Percentiles rank a stretch among this genome's conserved stretches.
These are phyloP conservation scores for Leccinum rimulosum DNA, from an alignment of 768 basidiomycete genomes.

Conservation along the genomic window DNA sequence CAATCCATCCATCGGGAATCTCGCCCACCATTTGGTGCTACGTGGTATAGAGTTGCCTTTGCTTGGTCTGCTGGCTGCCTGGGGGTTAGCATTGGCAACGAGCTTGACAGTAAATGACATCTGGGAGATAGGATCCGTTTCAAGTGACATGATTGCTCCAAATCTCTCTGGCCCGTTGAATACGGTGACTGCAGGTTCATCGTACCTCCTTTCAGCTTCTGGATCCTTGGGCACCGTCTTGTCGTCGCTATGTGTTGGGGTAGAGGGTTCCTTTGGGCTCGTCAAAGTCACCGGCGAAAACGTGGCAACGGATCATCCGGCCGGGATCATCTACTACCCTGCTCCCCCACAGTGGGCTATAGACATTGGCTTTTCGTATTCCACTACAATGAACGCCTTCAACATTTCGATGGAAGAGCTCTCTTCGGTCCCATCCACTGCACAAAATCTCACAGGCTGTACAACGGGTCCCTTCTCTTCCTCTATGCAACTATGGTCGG, in stretches of 20 bases:
- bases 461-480: fast-evolving
- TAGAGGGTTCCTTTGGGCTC: not conserved
- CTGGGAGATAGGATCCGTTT: slow-evolving; percentile 4
- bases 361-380: not conserved
- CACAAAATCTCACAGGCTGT: slow-evolving; percentile 8
- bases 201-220: not conserved
- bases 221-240: slow-evolving; percentile 1
- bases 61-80: slow-evolving; percentile 9
- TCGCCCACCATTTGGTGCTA: slow-evolving; percentile 4
- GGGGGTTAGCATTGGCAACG: slow-evolving; percentile 13
- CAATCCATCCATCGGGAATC: slow-evolving; percentile 9
- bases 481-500: slow-evolving; percentile 3
- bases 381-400: slow-evolving; percentile 14
- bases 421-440: slow-evolving; percentile 11
- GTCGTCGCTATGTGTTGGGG: slow-evolving; percentile 4
- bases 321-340: slow-evolving; percentile 13
- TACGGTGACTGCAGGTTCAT: not conserved
- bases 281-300: slow-evolving; percentile 2
- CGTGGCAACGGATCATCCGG: not conserved
- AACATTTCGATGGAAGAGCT: slow-evolving; percentile 14
- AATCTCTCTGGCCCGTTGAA: slow-evolving; percentile 7
- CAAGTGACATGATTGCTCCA: not conserved
- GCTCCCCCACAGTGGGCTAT: not conserved
- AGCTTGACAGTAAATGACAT: slow-evolving; percentile 11
- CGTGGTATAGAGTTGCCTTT: slow-evolving; percentile 10